Conservation (phyloP, 108 stramenopile species). For the Pinguiococcus pyrenoidosus region DNA sequence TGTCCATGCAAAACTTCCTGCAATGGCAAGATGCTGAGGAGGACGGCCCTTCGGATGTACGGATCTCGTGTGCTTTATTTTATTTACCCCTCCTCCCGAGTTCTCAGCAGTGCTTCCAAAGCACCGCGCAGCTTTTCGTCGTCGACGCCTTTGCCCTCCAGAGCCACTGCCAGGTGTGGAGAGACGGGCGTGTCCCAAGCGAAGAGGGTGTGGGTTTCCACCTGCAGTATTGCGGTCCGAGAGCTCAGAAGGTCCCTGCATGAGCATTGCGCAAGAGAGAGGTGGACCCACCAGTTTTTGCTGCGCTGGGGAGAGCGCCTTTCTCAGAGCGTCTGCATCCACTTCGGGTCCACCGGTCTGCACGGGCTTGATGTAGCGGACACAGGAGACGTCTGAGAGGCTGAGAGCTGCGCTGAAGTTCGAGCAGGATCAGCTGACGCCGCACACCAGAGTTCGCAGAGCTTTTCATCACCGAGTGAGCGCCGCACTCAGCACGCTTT, state of each 20-base stretch:
- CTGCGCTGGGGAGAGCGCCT: not conserved
- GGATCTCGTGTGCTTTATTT: not conserved
- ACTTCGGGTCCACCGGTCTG: constrained; percentile 77
- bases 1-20: constrained; percentile 2
- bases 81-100: not conserved
- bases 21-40: not conserved
- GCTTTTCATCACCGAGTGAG: constrained; percentile 33
- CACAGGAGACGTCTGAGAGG: not conserved
- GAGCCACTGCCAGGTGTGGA: constrained; percentile 62
- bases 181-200: constrained; percentile 72
- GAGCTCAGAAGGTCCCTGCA: not conserved
- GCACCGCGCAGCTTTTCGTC: constrained; percentile 51
- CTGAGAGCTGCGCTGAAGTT: not conserved
- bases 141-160: constrained; percentile 53
- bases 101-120: constrained; percentile 22
- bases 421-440: not conserved
- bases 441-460: not conserved
- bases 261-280: not conserved
- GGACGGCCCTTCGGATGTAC: not conserved
- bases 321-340: not conserved
- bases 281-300: not conserved
- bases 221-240: not conserved
- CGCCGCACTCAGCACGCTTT: constrained; percentile 71
- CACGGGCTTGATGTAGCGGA: constrained; percentile 78
- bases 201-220: constrained; percentile 60